A percentile compares a stretch with the other conserved stretches of the same genome.
Conservation (phyloP, 1,139 yeast species). For the Kodamaea derodonti region DNA sequence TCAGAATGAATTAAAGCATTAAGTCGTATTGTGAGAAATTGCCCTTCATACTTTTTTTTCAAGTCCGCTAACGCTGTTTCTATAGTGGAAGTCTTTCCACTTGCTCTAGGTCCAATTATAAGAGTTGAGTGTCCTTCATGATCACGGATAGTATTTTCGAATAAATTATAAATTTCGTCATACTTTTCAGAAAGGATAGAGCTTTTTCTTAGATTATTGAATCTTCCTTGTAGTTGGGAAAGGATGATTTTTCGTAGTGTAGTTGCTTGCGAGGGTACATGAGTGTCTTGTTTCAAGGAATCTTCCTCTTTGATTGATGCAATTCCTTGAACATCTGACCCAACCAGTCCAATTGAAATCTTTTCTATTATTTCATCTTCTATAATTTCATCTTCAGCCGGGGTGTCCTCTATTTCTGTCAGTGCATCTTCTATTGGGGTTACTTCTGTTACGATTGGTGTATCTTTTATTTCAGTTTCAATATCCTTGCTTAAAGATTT, state of each 20-base stretch:
- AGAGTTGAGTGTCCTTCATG: conserved; percentile 81
- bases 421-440: too few relatives aligned
- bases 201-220: conserved; percentile 16
- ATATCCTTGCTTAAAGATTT: too few relatives aligned
- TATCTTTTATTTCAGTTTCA: too few relatives aligned
- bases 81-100: conserved; percentile 70
- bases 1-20: conserved; percentile 73
- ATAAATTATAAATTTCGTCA: conserved; percentile 49
- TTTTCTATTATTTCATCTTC: too few relatives aligned
- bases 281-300: too few relatives aligned
- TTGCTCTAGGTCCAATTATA: conserved; percentile 73
- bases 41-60: conserved; percentile 29
- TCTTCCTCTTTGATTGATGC: too few relatives aligned
- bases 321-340: too few relatives aligned
- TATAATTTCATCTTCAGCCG: too few relatives aligned
- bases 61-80: conserved; percentile 54
- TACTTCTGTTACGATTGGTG: too few relatives aligned
- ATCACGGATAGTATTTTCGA: conserved; percentile 63
- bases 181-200: conserved; percentile 29
- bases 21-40: conserved; percentile 59
- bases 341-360: too few relatives aligned
- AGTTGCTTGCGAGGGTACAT: too few relatives aligned
- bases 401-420: too few relatives aligned
- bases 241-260: conserved; percentile 15
- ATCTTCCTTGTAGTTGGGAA: conserved; percentile 19